A percentile compares a stretch with the other conserved stretches of the same genome.
Evolutionary conservation across 805 yeast genomes (phyloP).

Genomic region (Nakazawaea ernobii): DNA sequence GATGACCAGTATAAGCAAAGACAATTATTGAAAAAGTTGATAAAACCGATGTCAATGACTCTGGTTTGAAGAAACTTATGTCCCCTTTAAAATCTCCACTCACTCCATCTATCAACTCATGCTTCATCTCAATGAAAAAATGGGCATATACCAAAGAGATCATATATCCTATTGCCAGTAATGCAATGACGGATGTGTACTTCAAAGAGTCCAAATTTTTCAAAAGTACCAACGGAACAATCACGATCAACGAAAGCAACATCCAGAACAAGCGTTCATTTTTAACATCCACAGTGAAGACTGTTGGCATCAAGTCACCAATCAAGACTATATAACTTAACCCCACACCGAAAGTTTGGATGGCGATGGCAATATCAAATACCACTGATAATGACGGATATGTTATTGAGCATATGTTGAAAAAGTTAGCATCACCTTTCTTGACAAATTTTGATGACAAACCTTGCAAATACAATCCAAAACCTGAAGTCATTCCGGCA

Average conservation of each 20-base stretch:
- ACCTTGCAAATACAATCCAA: constrained; percentile 61
- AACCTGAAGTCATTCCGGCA: constrained; percentile 63
- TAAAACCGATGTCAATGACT: constrained; percentile 38
- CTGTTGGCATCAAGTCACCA: constrained; percentile 70
- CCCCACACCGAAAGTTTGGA: constrained; percentile 78
- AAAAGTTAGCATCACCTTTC: constrained; percentile 62
- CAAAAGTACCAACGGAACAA: constrained; percentile 59
- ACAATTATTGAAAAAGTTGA: constrained; percentile 70
- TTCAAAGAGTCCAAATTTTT: constrained; percentile 62
- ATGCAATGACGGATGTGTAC: constrained; percentile 66
- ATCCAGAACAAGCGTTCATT: constrained; percentile 47
- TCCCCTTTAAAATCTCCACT: constrained; percentile 36
- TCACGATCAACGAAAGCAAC: constrained; percentile 41
- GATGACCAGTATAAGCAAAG: constrained; percentile 79
- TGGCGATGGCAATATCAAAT: constrained; percentile 70
- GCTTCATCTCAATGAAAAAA: constrained; percentile 26
- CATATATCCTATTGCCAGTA: constrained; percentile 60
- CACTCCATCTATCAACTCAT: constrained; percentile 31
- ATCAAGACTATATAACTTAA: constrained; percentile 66
- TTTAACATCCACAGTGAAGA: constrained; percentile 25
- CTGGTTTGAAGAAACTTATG: constrained; percentile 34
- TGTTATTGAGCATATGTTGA: constrained; percentile 63
- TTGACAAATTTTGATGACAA: constrained; percentile 52
- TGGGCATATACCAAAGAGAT: constrained; percentile 49
- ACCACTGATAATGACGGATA: constrained; percentile 64